phyloP scores from a whole-genome alignment of 208 protist genomes.

The Vickermania spadyakhi region DNA sequence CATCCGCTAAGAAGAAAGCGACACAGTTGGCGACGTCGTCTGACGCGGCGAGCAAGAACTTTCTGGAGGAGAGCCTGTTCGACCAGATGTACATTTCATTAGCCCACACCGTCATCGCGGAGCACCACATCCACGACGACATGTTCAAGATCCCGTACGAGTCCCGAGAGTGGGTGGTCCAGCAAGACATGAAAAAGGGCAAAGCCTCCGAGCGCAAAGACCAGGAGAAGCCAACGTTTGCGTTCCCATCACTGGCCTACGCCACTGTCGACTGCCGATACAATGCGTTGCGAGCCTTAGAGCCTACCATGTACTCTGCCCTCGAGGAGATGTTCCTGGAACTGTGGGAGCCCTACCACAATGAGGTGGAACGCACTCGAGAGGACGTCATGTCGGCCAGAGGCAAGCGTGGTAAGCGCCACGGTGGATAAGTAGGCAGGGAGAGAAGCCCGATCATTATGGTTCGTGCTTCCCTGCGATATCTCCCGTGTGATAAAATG shows the following conservation, averaged over 20 bases:
- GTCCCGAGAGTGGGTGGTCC: constrained; percentile 27
- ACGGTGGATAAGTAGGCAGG: constrained; percentile 14
- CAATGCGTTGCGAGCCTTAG: constrained; percentile 46
- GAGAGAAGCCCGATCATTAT: too few species aligned
- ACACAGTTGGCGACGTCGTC: background rate
- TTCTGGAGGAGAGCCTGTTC: constrained; percentile 25
- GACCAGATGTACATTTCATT: constrained; percentile 65
- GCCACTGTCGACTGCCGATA: constrained; percentile 63
- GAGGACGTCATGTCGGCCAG: constrained; percentile 57
- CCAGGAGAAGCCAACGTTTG: constrained; percentile 44
- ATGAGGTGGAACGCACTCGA: constrained; percentile 59
- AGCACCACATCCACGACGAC: constrained; percentile 43
- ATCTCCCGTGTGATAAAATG: too few species aligned
- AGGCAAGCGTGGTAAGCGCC: constrained; percentile 51
- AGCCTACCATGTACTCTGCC: constrained; percentile 69
- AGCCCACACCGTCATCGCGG: constrained; percentile 48
- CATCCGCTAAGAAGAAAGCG: background rate
- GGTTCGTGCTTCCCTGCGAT: too few species aligned
- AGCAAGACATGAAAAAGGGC: constrained; percentile 14
- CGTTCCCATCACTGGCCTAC: constrained; percentile 49
- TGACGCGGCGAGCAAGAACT: background rate
- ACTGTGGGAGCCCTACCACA: constrained; percentile 74
- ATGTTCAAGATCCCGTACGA: constrained; percentile 79
- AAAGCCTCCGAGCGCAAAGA: constrained; percentile 33
- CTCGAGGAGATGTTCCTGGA: constrained; percentile 65